These are phyloP conservation scores for Penicillium sp. DNA, from an alignment of 2,329 filamentous ascomycete genomes.

Conservation along the genomic window DNA sequence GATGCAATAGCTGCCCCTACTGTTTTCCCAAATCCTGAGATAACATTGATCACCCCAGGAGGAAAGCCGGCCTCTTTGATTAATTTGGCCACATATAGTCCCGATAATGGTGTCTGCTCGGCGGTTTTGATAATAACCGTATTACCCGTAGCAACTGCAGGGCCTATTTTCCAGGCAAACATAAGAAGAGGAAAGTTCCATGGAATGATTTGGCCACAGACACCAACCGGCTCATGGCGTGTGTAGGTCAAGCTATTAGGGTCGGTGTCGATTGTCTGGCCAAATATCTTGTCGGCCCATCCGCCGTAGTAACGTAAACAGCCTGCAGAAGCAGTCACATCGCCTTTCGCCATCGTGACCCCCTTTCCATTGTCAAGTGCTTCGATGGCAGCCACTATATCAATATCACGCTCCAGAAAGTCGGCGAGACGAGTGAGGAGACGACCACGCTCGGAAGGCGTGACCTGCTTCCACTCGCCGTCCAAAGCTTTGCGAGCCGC, in stretches of 20 bases:
- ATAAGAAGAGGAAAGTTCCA: neutral
- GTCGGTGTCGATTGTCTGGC: neutral
- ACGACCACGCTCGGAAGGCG: neutral
- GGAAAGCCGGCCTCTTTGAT: neutral
- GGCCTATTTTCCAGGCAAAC: neutral
- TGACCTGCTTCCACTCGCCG: neutral
- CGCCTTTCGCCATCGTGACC: neutral
- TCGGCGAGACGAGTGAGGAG: neutral
- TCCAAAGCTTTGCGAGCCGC: neutral
- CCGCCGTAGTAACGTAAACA: neutral
- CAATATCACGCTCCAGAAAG: neutral
- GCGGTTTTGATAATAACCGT: neutral
- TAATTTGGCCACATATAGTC: neutral
- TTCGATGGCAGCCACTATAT: neutral
- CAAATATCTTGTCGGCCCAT: neutral
- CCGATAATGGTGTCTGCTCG: neutral
- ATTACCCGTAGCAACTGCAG: neutral
- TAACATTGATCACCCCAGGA: neutral
- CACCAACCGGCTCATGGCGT: neutral
- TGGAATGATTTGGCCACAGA: neutral
- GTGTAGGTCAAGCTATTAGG: neutral
- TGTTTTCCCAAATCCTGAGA: slow-evolving; percentile 70
- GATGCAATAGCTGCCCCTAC: slow-evolving; percentile 66
- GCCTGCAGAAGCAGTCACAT: neutral
- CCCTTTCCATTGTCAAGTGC: neutral